phyloP scores from a whole-genome alignment of 345 rosid genomes.

The Rhizophora mangle region DNA sequence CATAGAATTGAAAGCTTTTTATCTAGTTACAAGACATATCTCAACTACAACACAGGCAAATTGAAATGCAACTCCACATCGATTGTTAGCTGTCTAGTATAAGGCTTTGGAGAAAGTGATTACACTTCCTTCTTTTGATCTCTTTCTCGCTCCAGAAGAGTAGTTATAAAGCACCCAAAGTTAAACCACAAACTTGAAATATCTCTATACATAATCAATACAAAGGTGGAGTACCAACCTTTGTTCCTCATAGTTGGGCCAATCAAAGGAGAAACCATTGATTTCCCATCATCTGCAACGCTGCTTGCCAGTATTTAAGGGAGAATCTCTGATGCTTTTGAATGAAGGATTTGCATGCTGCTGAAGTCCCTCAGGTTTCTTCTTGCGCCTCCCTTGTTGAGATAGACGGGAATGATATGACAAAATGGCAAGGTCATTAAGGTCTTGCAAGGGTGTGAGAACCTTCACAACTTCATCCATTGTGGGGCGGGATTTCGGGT shows the following conservation, averaged over 20 bases:
- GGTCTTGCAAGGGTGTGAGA: conserved; percentile 30
- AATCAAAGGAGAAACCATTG: conserved; percentile 23
- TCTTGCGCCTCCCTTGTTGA: conserved; percentile 67
- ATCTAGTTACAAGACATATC: conserved; percentile 40
- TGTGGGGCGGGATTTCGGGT: conserved; percentile 28
- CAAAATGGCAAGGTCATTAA: conserved; percentile 30
- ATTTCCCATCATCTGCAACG: conserved; percentile 37
- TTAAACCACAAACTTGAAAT: conserved; percentile 29
- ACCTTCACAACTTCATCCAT: conserved; percentile 35
- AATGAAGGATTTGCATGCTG: conserved; percentile 32
- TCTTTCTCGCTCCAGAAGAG: conserved; percentile 25
- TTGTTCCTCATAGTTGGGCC: conserved; percentile 24
- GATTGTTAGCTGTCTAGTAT: conserved; percentile 40
- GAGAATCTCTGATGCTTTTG: conserved; percentile 51
- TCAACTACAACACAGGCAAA: conserved; percentile 33
- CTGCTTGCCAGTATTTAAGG: conserved; percentile 53
- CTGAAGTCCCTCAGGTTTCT: conserved; percentile 48
- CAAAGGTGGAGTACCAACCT: conserved; percentile 24
- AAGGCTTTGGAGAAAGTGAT: conserved; percentile 21
- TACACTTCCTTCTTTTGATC: conserved; percentile 14
- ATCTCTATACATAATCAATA: conserved; percentile 24
- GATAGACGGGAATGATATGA: conserved; percentile 33
- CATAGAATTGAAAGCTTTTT: conserved; percentile 27
- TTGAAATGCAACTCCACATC: conserved; percentile 21
- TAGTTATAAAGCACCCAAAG: conserved; percentile 22